These are phyloP conservation scores for Anacardium occidentale DNA, from an alignment of 345 rosid genomes.

Conservation along the genomic window DNA sequence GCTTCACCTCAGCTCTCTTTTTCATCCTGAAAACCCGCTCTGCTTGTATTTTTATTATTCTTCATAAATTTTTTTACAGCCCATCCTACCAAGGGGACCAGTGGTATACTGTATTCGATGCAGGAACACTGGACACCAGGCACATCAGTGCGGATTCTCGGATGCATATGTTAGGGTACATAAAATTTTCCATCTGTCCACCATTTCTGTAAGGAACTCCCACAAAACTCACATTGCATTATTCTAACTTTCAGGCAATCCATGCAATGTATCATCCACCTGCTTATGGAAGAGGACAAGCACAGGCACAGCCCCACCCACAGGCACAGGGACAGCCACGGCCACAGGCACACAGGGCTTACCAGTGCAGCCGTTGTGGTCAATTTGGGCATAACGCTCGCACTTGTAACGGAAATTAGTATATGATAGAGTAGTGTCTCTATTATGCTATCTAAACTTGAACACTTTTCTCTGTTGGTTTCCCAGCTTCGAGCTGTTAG, in stretches of 20 bases:
- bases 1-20: too few species aligned
- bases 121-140: neutral
- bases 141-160: neutral
- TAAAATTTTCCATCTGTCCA: neutral
- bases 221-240: neutral
- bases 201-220: neutral
- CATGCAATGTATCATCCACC: neutral
- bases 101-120: neutral
- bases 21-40: too few species aligned
- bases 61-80: too few species aligned
- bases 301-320: too few species aligned
- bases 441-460: neutral
- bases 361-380: slow-evolving; percentile 6
- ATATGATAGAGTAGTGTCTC: neutral
- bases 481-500: neutral
- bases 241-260: neutral
- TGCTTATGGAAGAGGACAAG: neutral
- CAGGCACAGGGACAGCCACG: too few species aligned
- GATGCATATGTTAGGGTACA: neutral
- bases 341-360: neutral
- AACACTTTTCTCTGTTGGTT: neutral
- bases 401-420: neutral
- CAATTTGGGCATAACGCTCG: slow-evolving; percentile 9
- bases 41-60: too few species aligned
- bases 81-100: neutral